Percentiles rank a stretch among this genome's conserved stretches.
Evolutionary conservation across 495 filamentous ascomycete species (phyloP).

Genomic region (Aspergillus incahuasiensis): DNA sequence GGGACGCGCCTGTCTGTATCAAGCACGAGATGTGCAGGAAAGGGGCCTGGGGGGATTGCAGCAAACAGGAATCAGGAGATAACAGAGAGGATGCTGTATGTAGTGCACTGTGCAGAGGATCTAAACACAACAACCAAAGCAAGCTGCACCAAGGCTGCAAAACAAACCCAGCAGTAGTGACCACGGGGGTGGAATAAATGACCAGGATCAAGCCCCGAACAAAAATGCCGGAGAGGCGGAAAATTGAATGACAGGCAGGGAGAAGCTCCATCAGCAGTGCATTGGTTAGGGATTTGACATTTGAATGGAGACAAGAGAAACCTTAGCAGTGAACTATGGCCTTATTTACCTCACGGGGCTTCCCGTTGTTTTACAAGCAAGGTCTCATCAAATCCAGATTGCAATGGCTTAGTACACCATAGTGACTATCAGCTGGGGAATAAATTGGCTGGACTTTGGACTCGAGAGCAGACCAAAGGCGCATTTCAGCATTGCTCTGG

Average conservation of each 20-base stretch:
- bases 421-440: too few species aligned
- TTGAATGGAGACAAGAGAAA: too few species aligned
- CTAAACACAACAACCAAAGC: slow-evolving; percentile 12
- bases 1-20: background rate
- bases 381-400: background rate
- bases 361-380: too few species aligned
- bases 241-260: background rate
- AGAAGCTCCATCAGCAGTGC: background rate
- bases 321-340: too few species aligned
- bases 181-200: slow-evolving; percentile 6
- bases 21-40: background rate
- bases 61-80: slow-evolving; percentile 10
- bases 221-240: background rate
- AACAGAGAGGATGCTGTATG: background rate
- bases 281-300: background rate
- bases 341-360: too few species aligned
- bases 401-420: too few species aligned
- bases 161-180: slow-evolving; percentile 1
- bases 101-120: slow-evolving; percentile 9
- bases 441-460: too few species aligned
- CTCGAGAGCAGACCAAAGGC: too few species aligned
- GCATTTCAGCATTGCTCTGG: background rate
- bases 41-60: background rate
- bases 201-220: slow-evolving; percentile 14
- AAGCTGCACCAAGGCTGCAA: slow-evolving; percentile 20